A percentile compares a stretch with the other conserved stretches of the same genome.
These are phyloP conservation scores for Aspergillus bridgeri DNA, from an alignment of 495 filamentous ascomycete species.

Conservation along the genomic window DNA sequence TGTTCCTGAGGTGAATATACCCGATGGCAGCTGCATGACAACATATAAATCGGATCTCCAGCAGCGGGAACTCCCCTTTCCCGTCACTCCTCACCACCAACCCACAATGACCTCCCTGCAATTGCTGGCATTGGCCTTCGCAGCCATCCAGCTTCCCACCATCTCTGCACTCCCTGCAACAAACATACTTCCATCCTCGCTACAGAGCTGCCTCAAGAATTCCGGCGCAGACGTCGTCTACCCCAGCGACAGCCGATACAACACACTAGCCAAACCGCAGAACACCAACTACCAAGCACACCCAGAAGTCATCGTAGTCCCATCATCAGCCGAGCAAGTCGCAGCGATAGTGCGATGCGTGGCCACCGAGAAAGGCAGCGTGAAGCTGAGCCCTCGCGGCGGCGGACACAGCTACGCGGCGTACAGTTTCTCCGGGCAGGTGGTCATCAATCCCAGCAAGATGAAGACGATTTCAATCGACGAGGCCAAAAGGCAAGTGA, in stretches of 20 bases:
- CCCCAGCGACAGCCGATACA: neutral
- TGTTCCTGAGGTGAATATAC: neutral
- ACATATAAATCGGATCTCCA: neutral
- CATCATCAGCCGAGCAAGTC: neutral
- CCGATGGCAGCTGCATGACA: neutral
- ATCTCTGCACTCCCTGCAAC: neutral
- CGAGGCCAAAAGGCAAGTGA: neutral
- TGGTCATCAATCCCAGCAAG: neutral
- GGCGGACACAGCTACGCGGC: constrained; percentile 6
- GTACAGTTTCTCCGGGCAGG: constrained; percentile 5
- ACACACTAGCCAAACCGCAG: neutral
- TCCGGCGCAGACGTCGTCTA: neutral
- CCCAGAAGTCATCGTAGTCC: constrained; percentile 1
- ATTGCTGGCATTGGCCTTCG: neutral
- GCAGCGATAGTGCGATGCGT: constrained; percentile 3
- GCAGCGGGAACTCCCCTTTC: neutral
- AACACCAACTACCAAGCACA: constrained; percentile 4
- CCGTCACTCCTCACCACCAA: neutral
- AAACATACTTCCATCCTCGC: neutral
- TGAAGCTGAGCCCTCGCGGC: constrained; percentile 3
- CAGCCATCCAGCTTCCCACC: neutral
- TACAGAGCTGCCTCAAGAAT: neutral
- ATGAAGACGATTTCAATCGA: neutral
- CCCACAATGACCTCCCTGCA: neutral
- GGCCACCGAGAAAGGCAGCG: neutral